phyloP scores from a whole-genome alignment of 257 asterid genomes.

The Nicotiana knightiana region DNA sequence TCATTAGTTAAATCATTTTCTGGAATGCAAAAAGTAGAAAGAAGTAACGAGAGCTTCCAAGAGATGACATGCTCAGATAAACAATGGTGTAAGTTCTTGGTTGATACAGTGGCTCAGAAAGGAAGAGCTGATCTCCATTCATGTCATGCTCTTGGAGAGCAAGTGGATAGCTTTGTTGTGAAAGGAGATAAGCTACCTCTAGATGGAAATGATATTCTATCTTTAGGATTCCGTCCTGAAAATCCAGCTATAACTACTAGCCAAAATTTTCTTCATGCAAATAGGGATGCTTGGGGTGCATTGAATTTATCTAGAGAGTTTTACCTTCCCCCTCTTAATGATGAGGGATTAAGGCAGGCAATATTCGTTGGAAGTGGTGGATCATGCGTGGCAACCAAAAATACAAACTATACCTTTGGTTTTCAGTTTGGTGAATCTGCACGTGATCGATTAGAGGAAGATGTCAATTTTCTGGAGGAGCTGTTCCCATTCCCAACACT shows the following conservation, averaged over 20 bases:
- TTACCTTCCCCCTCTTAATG: slow-evolving; percentile 78
- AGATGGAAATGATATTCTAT: slow-evolving; percentile 24
- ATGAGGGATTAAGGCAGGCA: slow-evolving; percentile 67
- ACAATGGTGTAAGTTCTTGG: slow-evolving; percentile 62
- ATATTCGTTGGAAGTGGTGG: slow-evolving; percentile 42
- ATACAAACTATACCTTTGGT: slow-evolving; percentile 53
- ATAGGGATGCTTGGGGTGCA: slow-evolving; percentile 61
- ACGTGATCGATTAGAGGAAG: slow-evolving; percentile 45
- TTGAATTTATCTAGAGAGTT: slow-evolving; percentile 67
- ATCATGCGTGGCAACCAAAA: slow-evolving; percentile 29
- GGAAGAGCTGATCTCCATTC: slow-evolving; percentile 20
- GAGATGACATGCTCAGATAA: slow-evolving; percentile 34
- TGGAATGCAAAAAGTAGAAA: slow-evolving; percentile 28
- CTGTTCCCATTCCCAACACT: slow-evolving; percentile 88
- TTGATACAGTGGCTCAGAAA: slow-evolving; percentile 47
- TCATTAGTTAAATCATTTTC: slow-evolving; percentile 30
- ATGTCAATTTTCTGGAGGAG: slow-evolving; percentile 56
- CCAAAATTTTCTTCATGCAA: slow-evolving; percentile 41
- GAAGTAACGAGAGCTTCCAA: slow-evolving; percentile 16
- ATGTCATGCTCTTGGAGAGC: slow-evolving; percentile 19
- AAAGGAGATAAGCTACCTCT: slow-evolving; percentile 20
- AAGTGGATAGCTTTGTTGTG: slow-evolving; percentile 19
- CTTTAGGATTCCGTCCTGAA: slow-evolving; percentile 45
- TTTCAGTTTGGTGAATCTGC: slow-evolving; percentile 64
- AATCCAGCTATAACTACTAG: slow-evolving; percentile 79